Evolutionary conservation across 345 rosid genomes (phyloP).

Genomic region (Syzygium aqueum): DNA sequence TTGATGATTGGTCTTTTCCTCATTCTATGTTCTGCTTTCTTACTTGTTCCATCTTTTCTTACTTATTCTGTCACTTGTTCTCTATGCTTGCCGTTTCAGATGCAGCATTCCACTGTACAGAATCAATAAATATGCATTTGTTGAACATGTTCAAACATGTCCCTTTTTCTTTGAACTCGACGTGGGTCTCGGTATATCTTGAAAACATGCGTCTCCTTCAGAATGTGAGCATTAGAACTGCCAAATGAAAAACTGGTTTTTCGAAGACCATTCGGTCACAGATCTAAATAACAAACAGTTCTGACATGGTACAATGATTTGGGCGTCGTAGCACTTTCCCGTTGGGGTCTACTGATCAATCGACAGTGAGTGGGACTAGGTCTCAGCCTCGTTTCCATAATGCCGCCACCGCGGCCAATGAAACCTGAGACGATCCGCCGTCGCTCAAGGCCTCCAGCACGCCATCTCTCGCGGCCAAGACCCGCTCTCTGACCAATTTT

Average conservation of each 20-base stretch:
- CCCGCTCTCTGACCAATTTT: neutral
- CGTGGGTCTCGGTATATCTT: neutral
- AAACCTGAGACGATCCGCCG: neutral
- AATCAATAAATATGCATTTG: neutral
- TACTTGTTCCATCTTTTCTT: neutral
- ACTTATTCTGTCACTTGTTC: neutral
- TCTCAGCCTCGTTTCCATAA: neutral
- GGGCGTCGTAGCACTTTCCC: neutral
- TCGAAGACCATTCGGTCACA: neutral
- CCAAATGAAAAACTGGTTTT: neutral
- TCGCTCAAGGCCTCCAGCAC: neutral
- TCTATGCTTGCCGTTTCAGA: neutral
- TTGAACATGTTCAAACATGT: neutral
- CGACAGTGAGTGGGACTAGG: neutral
- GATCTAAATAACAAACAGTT: no score
- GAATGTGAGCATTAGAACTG: neutral
- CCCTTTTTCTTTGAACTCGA: neutral
- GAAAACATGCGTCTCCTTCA: neutral
- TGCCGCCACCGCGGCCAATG: neutral
- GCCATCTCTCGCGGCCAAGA: neutral
- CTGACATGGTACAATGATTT: no score
- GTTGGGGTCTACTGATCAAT: neutral
- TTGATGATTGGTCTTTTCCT: neutral
- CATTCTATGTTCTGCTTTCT: neutral
- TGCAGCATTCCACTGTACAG: neutral